Conservation (phyloP, 495 filamentous ascomycete species). For the Letharia lupina region DNA sequence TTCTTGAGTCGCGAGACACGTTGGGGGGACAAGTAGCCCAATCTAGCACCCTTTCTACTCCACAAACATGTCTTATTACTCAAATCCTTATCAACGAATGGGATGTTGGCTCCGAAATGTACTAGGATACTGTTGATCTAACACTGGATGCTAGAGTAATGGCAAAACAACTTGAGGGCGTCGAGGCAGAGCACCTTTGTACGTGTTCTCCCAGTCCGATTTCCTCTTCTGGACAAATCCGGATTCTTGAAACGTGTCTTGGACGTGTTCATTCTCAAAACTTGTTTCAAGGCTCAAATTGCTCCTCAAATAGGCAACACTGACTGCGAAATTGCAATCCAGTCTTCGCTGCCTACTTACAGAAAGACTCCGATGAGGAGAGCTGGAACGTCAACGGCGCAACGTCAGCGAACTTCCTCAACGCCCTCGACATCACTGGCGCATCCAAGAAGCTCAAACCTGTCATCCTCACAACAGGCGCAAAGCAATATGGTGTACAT, state of each 20-base stretch:
- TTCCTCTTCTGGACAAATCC: neutral
- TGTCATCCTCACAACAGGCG: slow-evolving; percentile 45
- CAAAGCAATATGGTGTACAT: slow-evolving; percentile 51
- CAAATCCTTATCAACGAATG: too few relatives aligned
- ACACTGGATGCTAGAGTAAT: slow-evolving; percentile 35
- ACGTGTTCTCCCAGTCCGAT: neutral
- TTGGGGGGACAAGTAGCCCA: too few relatives aligned
- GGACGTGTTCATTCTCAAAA: too few relatives aligned
- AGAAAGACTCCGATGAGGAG: slow-evolving; percentile 38
- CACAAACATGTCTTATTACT: too few relatives aligned
- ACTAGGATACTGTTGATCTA: slow-evolving; percentile 33
- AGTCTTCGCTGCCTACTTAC: slow-evolving; percentile 42
- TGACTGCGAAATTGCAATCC: too few relatives aligned
- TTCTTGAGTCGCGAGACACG: too few relatives aligned
- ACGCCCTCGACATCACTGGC: slow-evolving; percentile 39
- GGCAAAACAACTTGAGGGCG: slow-evolving; percentile 33
- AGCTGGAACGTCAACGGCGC: slow-evolving; percentile 37
- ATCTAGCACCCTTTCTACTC: too few relatives aligned
- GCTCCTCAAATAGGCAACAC: too few relatives aligned
- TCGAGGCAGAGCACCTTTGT: slow-evolving; percentile 34
- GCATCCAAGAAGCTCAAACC: slow-evolving; percentile 37
- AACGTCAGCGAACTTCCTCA: slow-evolving; percentile 45
- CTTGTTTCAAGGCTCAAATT: too few relatives aligned
- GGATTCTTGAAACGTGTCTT: too few relatives aligned
- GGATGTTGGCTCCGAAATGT: too few relatives aligned